Conservation (phyloP, 306 rosid genomes). For the Prunus persica region Prunus_persica_NCBIv2 NC_034012.1:7566001-7566500, state of each 20-base stretch:
- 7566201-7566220: not conserved
- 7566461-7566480: not conserved
- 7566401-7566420: not conserved
- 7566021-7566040: not conserved
- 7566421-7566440: not conserved
- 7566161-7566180: constrained; percentile 13
- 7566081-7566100: not conserved
- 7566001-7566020: not conserved
- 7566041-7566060: not conserved
- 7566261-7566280: not conserved
- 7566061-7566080: not conserved
- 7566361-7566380: not conserved
- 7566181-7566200: not conserved
- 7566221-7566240: constrained; percentile 8
- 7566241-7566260: not conserved
- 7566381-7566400: not conserved
- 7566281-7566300: not conserved
- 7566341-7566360: not conserved
- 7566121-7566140: not conserved
- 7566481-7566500: constrained; percentile 8
- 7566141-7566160: constrained; percentile 4
- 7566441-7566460: not conserved
- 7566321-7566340: constrained; percentile 34
- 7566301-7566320: constrained; percentile 16
- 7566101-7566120: not conserved